phyloP scores from a whole-genome alignment of 2,329 filamentous ascomycete genomes.

The Clathrospora elynae region DNA sequence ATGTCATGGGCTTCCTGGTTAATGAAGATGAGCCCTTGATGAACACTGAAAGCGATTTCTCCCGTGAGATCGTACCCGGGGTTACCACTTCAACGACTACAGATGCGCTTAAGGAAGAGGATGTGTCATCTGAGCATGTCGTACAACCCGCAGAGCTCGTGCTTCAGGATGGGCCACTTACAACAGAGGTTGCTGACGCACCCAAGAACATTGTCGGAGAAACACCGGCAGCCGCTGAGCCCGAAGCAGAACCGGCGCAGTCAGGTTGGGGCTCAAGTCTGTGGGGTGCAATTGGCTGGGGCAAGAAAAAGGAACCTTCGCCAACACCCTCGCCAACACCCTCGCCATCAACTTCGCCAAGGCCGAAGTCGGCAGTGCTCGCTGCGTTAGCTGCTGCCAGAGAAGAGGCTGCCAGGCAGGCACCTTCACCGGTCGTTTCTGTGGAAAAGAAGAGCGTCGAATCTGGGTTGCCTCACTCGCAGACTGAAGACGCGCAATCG shows the following conservation, averaged over 20 bases:
- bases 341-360: constrained; percentile 9
- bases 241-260: constrained; percentile 14
- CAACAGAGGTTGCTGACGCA: constrained; percentile 6
- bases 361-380: constrained; percentile 13
- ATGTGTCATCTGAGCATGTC: constrained; percentile 3
- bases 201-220: constrained; percentile 8
- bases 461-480: neutral
- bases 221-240: constrained; percentile 5
- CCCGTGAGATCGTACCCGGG: neutral
- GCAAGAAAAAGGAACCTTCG: constrained; percentile 33
- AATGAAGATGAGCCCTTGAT: constrained; percentile 12
- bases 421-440: neutral
- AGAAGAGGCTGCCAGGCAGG: constrained; percentile 9
- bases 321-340: constrained; percentile 15
- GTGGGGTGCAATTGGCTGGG: constrained; percentile 42
- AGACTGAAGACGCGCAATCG: neutral
- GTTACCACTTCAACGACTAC: neutral
- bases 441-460: constrained; percentile 3
- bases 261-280: constrained; percentile 36
- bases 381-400: constrained; percentile 13
- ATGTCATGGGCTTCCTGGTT: constrained; percentile 22
- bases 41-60: neutral
- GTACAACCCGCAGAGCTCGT: neutral
- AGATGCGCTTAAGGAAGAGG: constrained; percentile 2
- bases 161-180: constrained; percentile 5